Base-by-base conservation (phyloP, 2,329 filamentous ascomycete species). In the Fusarium lateritium region DNA sequence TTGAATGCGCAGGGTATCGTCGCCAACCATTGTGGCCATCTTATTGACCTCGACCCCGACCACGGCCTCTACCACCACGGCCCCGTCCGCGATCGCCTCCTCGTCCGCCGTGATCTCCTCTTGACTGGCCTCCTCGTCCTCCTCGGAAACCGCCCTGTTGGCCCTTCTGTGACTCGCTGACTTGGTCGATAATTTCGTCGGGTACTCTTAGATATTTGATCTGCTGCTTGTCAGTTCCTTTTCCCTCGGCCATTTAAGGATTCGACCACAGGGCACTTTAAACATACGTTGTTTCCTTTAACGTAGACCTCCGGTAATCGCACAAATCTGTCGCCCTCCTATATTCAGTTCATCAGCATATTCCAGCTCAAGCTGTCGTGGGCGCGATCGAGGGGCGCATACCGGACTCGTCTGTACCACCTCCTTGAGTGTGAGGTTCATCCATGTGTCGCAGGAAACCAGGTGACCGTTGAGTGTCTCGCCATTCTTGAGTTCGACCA, bases 201-300 rank as follows among this genome's bases (percentile, higher is more conserved):
- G 95, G 94, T 5, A 99, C 93, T 75, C 95, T 91, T 33, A 99
- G 88, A 83, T 97, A 99, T 85, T 99, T 99, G 84, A 99, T 99
- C 96, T 98, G 31, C 22, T 40, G 26, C 40, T 68, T 43, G 71
- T 71, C 24, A 71, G 60, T 39, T 9, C 45, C n/a, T 22, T 14
- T 39, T 21, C n/a, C 45, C 13, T 4, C 36, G 28, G 13, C 24
- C 5, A 19, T 1, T 14, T 22, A 22, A 26, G 8, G n/a, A 1
- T 10, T 28, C 38, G 22, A 14, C 14, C 11, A 10, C 4, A 15
- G 28, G 8, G 3, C 10, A 15, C 5, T 33, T 17, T 28, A 15
- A 24, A 84, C 92, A 65, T 82, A 98, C 95, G 78, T 98, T 99
- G 82, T 98, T 99, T 65, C 96, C 96, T 78, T 97, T 92, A 52